These are phyloP conservation scores for Astraeus odoratus DNA, from an alignment of 768 basidiomycete genomes.

Conservation along the genomic window DNA sequence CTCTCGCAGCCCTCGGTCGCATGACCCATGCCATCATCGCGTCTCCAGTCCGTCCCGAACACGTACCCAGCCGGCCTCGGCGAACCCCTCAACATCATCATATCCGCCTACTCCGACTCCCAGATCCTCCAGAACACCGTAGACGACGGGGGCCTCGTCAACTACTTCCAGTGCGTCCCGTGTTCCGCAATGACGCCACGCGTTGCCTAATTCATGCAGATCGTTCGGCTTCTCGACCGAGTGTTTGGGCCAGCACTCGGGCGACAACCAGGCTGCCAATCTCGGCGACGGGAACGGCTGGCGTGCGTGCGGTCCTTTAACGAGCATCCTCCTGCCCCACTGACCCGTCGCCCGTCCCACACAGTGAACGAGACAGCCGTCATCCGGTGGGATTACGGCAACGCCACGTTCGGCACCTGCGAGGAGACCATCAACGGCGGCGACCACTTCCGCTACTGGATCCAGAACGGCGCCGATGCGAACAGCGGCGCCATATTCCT, in stretches of 20 bases:
- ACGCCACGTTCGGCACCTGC: slow-evolving; percentile 78
- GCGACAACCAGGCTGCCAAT: slow-evolving; percentile 61
- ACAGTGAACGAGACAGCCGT: slow-evolving; percentile 79
- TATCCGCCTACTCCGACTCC: slow-evolving; percentile 69
- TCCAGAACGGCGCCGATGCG: slow-evolving; percentile 58
- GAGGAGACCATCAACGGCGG: slow-evolving; percentile 82
- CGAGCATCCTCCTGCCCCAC: not conserved
- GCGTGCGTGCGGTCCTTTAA: slow-evolving; percentile 35
- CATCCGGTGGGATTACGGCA: slow-evolving; percentile 81
- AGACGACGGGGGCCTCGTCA: slow-evolving; percentile 65
- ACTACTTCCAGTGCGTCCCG: slow-evolving; percentile 68
- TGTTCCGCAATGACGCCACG: not conserved
- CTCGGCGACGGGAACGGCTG: slow-evolving; percentile 79
- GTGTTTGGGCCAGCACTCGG: slow-evolving; percentile 79
- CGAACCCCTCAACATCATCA: slow-evolving; percentile 81
- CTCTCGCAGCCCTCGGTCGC: not conserved
- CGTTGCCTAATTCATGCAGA: slow-evolving; percentile 17
- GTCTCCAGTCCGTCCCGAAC: slow-evolving; percentile 38
- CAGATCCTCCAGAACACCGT: slow-evolving; percentile 56
- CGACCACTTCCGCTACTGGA: slow-evolving; percentile 86
- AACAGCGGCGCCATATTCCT: slow-evolving; percentile 73
- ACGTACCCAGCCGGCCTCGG: slow-evolving; percentile 71
- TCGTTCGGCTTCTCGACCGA: slow-evolving; percentile 69
- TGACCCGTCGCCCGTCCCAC: not conserved
- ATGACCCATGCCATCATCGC: not conserved